Conservation (phyloP, 2,329 filamentous ascomycete genomes). For the Diaporthe aspalathi region DNA sequence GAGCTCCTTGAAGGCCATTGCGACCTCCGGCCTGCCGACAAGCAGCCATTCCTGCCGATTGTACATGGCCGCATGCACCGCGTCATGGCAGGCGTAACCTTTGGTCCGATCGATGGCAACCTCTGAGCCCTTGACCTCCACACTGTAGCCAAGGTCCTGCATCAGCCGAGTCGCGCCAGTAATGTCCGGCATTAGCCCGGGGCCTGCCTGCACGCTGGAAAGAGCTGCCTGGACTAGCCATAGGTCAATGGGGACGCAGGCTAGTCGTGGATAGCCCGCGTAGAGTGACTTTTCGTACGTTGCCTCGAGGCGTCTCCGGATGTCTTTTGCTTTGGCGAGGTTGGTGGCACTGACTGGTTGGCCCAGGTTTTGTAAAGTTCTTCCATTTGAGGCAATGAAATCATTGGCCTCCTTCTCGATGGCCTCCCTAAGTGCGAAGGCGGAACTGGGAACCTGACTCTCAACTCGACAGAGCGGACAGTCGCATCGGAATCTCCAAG, state of each 20-base stretch:
- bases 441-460: slow-evolving; percentile 33
- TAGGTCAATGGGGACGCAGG: neutral
- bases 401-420: slow-evolving; percentile 42
- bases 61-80: neutral
- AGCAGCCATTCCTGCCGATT: neutral
- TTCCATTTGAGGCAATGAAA: neutral
- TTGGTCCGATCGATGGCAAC: neutral
- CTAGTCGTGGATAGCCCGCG: neutral
- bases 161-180: neutral
- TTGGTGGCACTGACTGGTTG: neutral
- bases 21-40: neutral
- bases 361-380: neutral
- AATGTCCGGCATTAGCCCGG: neutral
- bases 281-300: neutral
- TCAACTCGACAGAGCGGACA: slow-evolving; percentile 54
- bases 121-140: neutral
- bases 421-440: slow-evolving; percentile 42
- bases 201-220: too few relatives aligned
- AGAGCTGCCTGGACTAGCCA: neutral
- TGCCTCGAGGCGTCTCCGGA: neutral
- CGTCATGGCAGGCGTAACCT: fast-evolving
- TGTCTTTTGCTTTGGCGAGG: neutral
- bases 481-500: slow-evolving; percentile 51
- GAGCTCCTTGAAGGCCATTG: neutral
- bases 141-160: neutral